A percentile compares a stretch with the other conserved stretches of the same genome.
phyloP scores from a whole-genome alignment of 768 basidiomycete species.

The Suillus paluster region DNA sequence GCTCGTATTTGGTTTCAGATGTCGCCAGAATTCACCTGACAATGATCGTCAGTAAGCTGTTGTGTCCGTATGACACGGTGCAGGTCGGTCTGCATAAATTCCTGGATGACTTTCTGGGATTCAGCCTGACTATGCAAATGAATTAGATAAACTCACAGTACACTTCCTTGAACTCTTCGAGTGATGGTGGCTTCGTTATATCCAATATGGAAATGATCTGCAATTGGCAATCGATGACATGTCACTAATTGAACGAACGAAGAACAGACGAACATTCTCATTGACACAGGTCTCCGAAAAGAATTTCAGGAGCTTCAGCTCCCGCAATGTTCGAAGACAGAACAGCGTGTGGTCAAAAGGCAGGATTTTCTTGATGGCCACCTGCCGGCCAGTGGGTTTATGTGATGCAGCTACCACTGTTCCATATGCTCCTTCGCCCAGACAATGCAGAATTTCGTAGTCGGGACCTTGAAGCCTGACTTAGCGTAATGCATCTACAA shows the following conservation, averaged over 20 bases:
- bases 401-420: conserved; percentile 90
- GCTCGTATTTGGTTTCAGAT: not conserved
- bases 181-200: conserved; percentile 78
- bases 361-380: conserved; percentile 95
- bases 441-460: conserved; percentile 73
- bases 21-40: conserved; percentile 54
- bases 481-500: conserved; percentile 9
- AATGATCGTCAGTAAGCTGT: conserved; percentile 88
- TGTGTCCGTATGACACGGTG: conserved; percentile 93
- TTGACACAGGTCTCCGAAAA: conserved; percentile 81
- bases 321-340: conserved; percentile 86
- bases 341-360: conserved; percentile 95
- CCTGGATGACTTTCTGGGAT: conserved; percentile 66
- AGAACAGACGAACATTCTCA: conserved; percentile 62
- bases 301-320: conserved; percentile 89
- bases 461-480: conserved; percentile 55
- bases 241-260: conserved; percentile 3
- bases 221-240: conserved; percentile 8
- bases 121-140: conserved; percentile 8
- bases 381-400: conserved; percentile 77
- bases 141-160: conserved; percentile 57
- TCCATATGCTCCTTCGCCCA: conserved; percentile 90
- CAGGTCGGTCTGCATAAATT: conserved; percentile 89
- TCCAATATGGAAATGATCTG: conserved; percentile 94
- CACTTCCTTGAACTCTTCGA: conserved; percentile 85